phyloP scores from a whole-genome alignment of 2,329 filamentous ascomycete genomes.

The Dothiorella sarmentorum region DNA sequence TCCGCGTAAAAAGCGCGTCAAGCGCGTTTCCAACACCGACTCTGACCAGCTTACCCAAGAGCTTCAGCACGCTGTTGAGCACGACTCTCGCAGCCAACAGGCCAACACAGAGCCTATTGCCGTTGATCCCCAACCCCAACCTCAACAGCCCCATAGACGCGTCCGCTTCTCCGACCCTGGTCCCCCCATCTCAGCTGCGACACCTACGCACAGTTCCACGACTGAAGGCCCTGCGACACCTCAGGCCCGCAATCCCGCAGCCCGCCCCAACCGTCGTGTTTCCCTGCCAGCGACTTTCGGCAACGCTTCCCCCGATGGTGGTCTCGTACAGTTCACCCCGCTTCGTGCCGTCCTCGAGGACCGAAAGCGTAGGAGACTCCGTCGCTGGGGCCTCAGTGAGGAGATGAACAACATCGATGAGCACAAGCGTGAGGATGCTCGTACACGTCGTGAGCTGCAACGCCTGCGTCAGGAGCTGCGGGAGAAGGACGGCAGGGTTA shows the following conservation, averaged over 20 bases:
- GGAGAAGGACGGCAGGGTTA: slow-evolving; percentile 31
- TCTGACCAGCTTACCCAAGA: slow-evolving; percentile 35
- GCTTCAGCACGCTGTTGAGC: slow-evolving; percentile 21
- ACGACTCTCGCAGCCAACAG: slow-evolving; percentile 22
- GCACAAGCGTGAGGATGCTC: slow-evolving; percentile 36
- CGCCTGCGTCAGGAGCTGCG: slow-evolving; percentile 36
- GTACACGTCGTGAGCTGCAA: slow-evolving; percentile 30
- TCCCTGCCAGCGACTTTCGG: slow-evolving; percentile 14
- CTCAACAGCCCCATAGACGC: slow-evolving; percentile 23
- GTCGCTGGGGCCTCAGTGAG: slow-evolving; percentile 40
- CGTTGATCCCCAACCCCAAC: slow-evolving; percentile 13
- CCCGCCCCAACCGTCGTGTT: slow-evolving; percentile 7
- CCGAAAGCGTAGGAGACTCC: slow-evolving; percentile 37
- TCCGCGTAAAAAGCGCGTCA: slow-evolving; percentile 29
- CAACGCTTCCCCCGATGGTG: slow-evolving; percentile 12
- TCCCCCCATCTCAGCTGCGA: slow-evolving; percentile 21
- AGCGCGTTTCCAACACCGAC: slow-evolving; percentile 30
- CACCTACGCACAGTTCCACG: slow-evolving; percentile 17
- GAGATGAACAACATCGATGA: slow-evolving; percentile 39
- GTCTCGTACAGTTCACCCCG: slow-evolving; percentile 33
- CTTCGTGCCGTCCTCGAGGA: slow-evolving; percentile 32
- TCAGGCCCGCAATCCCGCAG: not conserved
- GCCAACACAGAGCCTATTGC: slow-evolving; percentile 25
- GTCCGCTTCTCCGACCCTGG: slow-evolving; percentile 34
- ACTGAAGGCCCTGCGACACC: not conserved